These are phyloP conservation scores for Pythium aristosporum DNA, from an alignment of 352 stramenopile genomes.

Conservation along the genomic window DNA sequence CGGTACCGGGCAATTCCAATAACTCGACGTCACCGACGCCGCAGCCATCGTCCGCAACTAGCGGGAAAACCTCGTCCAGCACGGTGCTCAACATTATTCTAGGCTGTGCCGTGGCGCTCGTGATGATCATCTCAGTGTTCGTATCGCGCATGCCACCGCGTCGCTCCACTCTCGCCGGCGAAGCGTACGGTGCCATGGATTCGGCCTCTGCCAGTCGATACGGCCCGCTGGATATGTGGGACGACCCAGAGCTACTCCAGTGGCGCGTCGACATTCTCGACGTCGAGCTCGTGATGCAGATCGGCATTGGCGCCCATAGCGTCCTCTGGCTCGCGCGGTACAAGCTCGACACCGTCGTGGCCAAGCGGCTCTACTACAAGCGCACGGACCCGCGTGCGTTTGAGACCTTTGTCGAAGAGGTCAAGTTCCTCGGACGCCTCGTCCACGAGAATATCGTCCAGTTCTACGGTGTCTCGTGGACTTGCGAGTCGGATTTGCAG, in stretches of 20 bases:
- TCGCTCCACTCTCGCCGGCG: background rate
- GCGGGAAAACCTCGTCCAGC: background rate
- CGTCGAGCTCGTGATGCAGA: constrained; percentile 28
- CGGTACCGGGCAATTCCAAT: background rate
- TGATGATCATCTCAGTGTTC: constrained; percentile 23
- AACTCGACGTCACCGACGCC: background rate
- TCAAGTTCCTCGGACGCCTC: constrained; percentile 59
- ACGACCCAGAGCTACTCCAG: constrained; percentile 24
- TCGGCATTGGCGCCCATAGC: constrained; percentile 20
- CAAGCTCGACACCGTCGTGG: constrained; percentile 23
- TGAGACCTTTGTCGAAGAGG: constrained; percentile 59
- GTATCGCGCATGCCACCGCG: constrained; percentile 18
- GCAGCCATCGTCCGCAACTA: background rate
- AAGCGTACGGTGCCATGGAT: constrained; percentile 18
- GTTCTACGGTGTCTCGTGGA: constrained; percentile 80
- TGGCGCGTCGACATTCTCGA: constrained; percentile 28
- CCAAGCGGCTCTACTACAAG: constrained; percentile 31
- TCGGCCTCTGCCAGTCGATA: constrained; percentile 10
- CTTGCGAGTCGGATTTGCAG: constrained; percentile 46
- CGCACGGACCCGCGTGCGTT: constrained; percentile 14
- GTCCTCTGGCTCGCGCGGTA: constrained; percentile 24
- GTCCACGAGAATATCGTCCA: constrained; percentile 77
- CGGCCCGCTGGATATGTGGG: constrained; percentile 28
- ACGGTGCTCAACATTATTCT: constrained; percentile 21
- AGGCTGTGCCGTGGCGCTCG: constrained; percentile 9